Conservation (phyloP, 345 rosid species). For the Rubroshorea leprosula region DNA sequence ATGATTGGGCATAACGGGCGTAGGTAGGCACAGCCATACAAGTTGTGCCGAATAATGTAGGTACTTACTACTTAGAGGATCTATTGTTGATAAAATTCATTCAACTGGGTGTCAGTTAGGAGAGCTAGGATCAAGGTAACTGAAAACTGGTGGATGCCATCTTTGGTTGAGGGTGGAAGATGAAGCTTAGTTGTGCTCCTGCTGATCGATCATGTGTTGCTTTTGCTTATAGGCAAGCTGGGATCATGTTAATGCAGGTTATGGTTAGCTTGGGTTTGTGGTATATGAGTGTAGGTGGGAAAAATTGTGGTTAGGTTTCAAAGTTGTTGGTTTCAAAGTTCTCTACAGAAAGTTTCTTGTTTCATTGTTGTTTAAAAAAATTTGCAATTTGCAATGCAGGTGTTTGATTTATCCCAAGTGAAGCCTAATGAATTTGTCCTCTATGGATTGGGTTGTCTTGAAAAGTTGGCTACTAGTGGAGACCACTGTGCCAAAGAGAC, state of each 20-base stretch:
- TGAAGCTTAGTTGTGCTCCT: background rate
- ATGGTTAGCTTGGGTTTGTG: no score
- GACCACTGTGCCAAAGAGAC: conserved; percentile 73
- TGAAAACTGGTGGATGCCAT: background rate
- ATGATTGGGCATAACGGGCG: background rate
- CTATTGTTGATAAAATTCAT: background rate
- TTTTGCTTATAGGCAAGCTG: no score
- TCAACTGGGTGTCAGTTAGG: background rate
- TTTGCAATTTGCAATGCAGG: conserved; percentile 50
- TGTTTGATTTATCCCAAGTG: conserved; percentile 75
- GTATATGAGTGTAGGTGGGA: no score
- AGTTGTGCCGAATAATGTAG: background rate
- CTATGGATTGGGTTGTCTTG: conserved; percentile 79
- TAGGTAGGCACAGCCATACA: no score
- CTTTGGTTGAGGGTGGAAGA: background rate
- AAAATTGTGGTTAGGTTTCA: no score
- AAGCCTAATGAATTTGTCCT: conserved; percentile 73
- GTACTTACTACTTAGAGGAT: background rate
- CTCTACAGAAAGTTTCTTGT: background rate
- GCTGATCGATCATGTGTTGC: background rate
- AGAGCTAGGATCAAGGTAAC: background rate
- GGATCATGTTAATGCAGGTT: no score
- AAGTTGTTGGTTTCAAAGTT: background rate
- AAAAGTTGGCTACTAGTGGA: conserved; percentile 63
- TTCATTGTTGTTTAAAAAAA: background rate